Evolutionary conservation across 2,329 filamentous ascomycete genomes (phyloP), one percentile per base, ranked within the genome.

Genomic region (Cladophialophora chaetospira): DNA sequence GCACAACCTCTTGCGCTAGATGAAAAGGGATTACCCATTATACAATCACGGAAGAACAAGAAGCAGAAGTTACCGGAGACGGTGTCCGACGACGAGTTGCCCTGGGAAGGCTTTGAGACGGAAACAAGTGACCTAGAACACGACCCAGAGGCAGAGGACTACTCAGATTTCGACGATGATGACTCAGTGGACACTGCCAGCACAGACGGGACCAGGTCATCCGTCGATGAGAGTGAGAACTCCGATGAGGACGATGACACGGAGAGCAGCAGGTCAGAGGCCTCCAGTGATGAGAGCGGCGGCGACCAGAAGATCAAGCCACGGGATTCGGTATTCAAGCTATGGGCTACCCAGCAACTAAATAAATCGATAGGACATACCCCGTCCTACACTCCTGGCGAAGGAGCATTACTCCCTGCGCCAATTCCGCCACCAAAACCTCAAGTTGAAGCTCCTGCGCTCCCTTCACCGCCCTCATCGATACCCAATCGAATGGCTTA

Each of bases 1-100:
- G 97, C 97, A 71, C 82, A 92, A 38, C 91, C 92, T 1, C 77
- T 99, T 9, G 89, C 96, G 42, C 65, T 91, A 8, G 91, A 90
- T 61, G 85, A 89, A 1, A 84, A 87, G 57, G 91, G 93, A 5
- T 85, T 84, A 53, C 94, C 93, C 0, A 78, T 96, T 2, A 84
- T 97, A 49, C 61, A 59, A n/a, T 87, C 88, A 68, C 82, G 91
- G 49, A 91, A 93, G 72, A 88, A 87, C 64, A 81, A 72, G 26
- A 87, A 72, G 79, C 86, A 70, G 80, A 73, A 74, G 23, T 21
- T 36, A 21, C 44, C 35, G 10, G 56, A 63, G 65, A 70, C 1
- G 49, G 63, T 13, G 58, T 63, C 28, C n/a, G n/a, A n/a, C n/a
- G 63, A 69, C 52, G 77, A 82, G 1, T 62, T 78, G 1, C 63